phyloP scores from a whole-genome alignment of 768 basidiomycete genomes.

The Mycena vitilis region DNA sequence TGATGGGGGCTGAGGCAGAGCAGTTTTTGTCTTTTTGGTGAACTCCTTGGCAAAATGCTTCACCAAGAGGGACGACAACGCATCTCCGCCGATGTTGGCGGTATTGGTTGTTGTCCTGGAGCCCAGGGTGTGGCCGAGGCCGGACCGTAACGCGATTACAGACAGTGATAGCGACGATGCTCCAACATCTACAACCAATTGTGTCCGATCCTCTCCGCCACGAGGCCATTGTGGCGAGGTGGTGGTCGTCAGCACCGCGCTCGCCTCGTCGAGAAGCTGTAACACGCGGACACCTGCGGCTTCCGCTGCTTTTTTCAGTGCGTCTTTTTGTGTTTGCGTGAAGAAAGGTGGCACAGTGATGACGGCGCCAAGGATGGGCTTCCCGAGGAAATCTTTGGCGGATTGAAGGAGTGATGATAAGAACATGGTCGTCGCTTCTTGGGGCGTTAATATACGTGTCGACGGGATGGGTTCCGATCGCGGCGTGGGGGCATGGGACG shows the following conservation, averaged over 20 bases:
- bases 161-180: slow-evolving; percentile 76
- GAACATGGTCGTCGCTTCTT: slow-evolving; percentile 89
- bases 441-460: slow-evolving; percentile 81
- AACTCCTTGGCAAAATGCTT: slow-evolving; percentile 96
- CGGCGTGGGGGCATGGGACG: slow-evolving; percentile 77
- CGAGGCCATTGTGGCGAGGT: slow-evolving; percentile 57
- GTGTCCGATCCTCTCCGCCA: slow-evolving; percentile 70
- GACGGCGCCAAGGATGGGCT: slow-evolving; percentile 82
- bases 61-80: slow-evolving; percentile 85
- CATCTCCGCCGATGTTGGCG: slow-evolving; percentile 69
- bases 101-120: slow-evolving; percentile 51
- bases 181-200: slow-evolving; percentile 86
- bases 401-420: slow-evolving; percentile 85
- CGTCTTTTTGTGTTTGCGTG: slow-evolving; percentile 71
- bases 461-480: slow-evolving; percentile 75
- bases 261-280: slow-evolving; percentile 90
- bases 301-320: slow-evolving; percentile 77
- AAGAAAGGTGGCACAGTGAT: slow-evolving; percentile 87
- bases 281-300: slow-evolving; percentile 87
- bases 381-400: slow-evolving; percentile 92
- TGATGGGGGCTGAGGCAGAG: slow-evolving; percentile 69
- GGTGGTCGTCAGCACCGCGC: slow-evolving; percentile 74
- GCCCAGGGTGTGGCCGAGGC: slow-evolving; percentile 75
- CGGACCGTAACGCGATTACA: slow-evolving; percentile 79
- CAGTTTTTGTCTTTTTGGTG: slow-evolving; percentile 91